Evolutionary conservation across 768 basidiomycete species (phyloP), one percentile per base, ranked within the genome.

Genomic region (Russula abietina): DNA sequence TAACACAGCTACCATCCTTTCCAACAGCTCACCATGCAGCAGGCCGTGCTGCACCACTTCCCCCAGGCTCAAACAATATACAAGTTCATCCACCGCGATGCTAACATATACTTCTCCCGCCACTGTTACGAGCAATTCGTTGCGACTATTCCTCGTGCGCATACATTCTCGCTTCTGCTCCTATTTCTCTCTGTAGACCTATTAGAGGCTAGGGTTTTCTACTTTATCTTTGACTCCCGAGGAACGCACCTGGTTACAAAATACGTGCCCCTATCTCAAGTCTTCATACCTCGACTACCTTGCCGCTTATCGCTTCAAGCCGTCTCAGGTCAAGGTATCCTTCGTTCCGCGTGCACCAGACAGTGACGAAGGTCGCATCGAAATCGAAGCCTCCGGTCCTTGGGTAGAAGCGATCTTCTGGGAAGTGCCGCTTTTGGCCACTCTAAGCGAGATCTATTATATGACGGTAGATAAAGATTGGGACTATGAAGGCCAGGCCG

Each of bases 361-460:
- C 32, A 72, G 76, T 57, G 72, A 68, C 57, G 67, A 68, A 52
- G 95, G 93, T 4, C 72, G 75, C 39, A 74, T 95, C 39, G 84
- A 91, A 68, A 88, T 99, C 57, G 83, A 86, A 65, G 82, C 83
- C 6, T 70, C 70, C 32, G 94, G 92, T 8, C 80, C 79, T 6
- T 95, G 93, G 93, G 75, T 75, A 0, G 91, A 94, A 67, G 81
- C 90, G 8, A 96, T 98, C 61, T 76, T 97, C 30, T 99, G 96
- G 86, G 97, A 98, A 75, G 93, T 98, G 1, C 95, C 93, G 1
- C 76, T 98, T 55, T 94, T 98, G 93, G 86, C 93, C 16, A 85
- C 85, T 65, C 77, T 99, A 55, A 93, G 91, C 69, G 93, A 99
- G 72, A 84, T 85, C 22, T 96, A 92, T 75, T 99, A 96, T 75